A percentile compares a stretch with the other conserved stretches of the same genome.
phyloP scores from a whole-genome alignment of 1,284 basidiomycete genomes.

The Ceratobasidium sp. region DNA sequence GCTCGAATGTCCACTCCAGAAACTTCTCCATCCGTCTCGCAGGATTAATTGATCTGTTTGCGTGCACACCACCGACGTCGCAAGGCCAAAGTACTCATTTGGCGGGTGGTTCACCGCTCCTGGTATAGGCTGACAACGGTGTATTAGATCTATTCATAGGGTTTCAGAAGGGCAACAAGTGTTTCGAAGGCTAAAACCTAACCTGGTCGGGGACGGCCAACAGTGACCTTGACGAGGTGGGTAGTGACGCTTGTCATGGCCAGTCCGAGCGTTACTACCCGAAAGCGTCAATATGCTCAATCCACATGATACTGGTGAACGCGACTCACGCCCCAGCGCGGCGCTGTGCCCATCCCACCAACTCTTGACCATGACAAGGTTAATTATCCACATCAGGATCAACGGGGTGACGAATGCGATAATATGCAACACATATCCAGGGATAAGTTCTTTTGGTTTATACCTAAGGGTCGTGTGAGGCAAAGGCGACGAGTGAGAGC shows the following conservation, averaged over 20 bases:
- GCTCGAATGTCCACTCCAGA: constrained; percentile 93
- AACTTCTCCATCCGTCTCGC: constrained; percentile 90
- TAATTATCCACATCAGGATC: constrained; percentile 73
- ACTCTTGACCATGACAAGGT: constrained; percentile 74
- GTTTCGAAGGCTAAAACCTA: constrained; percentile 37
- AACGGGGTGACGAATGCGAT: constrained; percentile 78
- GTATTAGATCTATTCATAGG: constrained; percentile 57
- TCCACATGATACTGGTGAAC: neutral
- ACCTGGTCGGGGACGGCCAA: constrained; percentile 91
- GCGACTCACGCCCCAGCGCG: constrained; percentile 70
- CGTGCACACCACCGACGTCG: constrained; percentile 82
- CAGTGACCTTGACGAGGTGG: constrained; percentile 80
- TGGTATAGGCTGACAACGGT: constrained; percentile 79
- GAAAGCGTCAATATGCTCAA: constrained; percentile 16
- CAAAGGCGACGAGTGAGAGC: neutral
- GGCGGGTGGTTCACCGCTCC: constrained; percentile 72
- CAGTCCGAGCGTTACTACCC: constrained; percentile 75
- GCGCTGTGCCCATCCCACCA: constrained; percentile 92
- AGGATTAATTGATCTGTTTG: constrained; percentile 68
- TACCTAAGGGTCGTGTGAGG: constrained; percentile 35
- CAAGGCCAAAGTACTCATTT: constrained; percentile 68
- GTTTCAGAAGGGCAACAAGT: neutral
- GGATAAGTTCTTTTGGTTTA: constrained; percentile 33
- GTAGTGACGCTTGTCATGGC: constrained; percentile 84
- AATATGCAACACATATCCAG: constrained; percentile 52